Evolutionary conservation across 495 filamentous ascomycete genomes (phyloP).

Genomic region (Tirmania nivea): DNA sequence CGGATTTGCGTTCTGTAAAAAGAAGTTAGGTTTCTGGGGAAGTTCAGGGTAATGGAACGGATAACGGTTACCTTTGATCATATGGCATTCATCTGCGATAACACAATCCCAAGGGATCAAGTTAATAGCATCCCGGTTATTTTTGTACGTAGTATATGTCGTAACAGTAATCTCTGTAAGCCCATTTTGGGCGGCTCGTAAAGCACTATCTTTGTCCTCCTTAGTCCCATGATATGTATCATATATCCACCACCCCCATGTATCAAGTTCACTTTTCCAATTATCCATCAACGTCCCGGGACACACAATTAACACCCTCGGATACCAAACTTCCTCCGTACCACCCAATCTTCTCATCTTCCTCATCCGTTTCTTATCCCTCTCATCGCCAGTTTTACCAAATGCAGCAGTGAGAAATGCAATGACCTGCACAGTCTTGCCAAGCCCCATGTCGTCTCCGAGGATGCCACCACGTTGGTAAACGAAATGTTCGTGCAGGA

Average conservation of each 20-base stretch:
- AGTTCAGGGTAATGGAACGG: not conserved
- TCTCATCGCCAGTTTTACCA: conserved; percentile 80
- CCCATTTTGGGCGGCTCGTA: conserved; percentile 53
- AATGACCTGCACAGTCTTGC: conserved; percentile 93
- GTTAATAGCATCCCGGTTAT: conserved; percentile 54
- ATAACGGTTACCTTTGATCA: conserved; percentile 36
- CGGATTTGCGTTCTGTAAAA: conserved; percentile 37
- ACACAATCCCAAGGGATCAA: conserved; percentile 84
- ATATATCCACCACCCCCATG: conserved; percentile 92
- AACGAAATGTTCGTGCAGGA: conserved; percentile 75
- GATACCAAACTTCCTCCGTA: conserved; percentile 47
- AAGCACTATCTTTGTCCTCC: conserved; percentile 42
- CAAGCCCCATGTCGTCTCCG: conserved; percentile 91
- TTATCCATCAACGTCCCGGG: conserved; percentile 76
- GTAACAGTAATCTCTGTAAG: conserved; percentile 77
- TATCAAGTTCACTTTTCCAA: conserved; percentile 64
- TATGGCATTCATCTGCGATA: conserved; percentile 91
- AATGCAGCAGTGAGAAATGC: conserved; percentile 85
- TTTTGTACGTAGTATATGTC: conserved; percentile 73
- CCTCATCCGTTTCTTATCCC: conserved; percentile 76
- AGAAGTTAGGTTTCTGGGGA: not conserved
- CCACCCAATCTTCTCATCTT: conserved; percentile 43
- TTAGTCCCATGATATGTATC: conserved; percentile 53
- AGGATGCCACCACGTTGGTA: conserved; percentile 82
- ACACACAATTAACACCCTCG: conserved; percentile 64